Evolutionary conservation across 257 asterid genomes (phyloP).

Genomic region (Solanum piurae): DNA sequence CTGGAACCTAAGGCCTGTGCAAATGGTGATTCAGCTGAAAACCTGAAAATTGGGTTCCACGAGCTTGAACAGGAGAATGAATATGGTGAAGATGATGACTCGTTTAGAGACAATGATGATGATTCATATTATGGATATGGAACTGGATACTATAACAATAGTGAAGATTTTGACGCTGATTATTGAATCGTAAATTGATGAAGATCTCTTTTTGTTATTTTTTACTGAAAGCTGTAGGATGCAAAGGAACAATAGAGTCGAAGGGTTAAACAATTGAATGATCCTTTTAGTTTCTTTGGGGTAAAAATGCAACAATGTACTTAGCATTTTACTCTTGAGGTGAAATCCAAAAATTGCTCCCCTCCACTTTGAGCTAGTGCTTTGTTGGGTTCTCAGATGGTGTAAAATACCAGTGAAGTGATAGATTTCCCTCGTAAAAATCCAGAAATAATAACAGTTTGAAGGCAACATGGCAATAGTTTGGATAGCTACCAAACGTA

Average conservation of each 20-base stretch:
- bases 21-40: slow-evolving; percentile 7
- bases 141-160: slow-evolving; percentile 6
- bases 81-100: slow-evolving; percentile 2
- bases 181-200: background rate
- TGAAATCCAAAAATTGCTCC: background rate
- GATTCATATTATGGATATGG: background rate
- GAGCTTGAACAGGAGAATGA: slow-evolving; percentile 4
- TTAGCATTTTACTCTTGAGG: background rate
- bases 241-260: background rate
- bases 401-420: background rate
- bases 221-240: background rate
- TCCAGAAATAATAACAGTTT: background rate
- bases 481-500: background rate
- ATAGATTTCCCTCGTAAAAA: background rate
- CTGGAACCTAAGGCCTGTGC: background rate
- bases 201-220: background rate
- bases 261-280: background rate
- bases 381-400: background rate
- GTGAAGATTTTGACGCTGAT: slow-evolving; percentile 1
- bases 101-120: background rate
- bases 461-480: background rate
- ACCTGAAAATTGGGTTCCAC: background rate
- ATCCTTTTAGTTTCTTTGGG: background rate
- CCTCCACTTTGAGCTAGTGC: background rate
- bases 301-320: background rate